Evolutionary conservation across 306 rosid genomes (phyloP).

Genomic region (Gleditsia sinensis): DNA sequence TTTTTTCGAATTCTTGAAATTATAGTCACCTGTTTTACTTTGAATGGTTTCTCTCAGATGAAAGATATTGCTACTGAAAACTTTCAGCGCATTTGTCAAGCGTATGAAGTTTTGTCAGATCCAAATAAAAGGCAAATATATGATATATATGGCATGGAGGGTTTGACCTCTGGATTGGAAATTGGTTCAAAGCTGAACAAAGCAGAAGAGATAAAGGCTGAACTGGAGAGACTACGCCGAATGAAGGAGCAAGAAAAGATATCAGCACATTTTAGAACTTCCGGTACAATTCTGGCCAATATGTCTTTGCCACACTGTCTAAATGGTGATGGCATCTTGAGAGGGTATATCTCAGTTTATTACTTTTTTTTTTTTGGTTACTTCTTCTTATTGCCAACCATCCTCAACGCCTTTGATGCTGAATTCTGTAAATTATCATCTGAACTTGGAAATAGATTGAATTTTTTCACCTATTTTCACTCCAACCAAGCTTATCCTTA

Average conservation of each 20-base stretch:
- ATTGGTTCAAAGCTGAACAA: conserved; percentile 74
- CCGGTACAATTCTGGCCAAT: conserved; percentile 75
- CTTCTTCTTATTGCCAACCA: background rate
- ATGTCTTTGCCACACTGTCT: conserved; percentile 77
- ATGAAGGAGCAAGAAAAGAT: conserved; percentile 67
- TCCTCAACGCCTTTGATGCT: background rate
- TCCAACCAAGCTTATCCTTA: background rate
- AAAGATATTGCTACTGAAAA: conserved; percentile 89
- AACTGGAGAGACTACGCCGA: conserved; percentile 67
- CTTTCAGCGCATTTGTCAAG: conserved; percentile 88
- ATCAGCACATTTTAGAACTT: conserved; percentile 67
- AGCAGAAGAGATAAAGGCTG: conserved; percentile 82
- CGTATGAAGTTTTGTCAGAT: conserved; percentile 86
- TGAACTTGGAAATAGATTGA: background rate
- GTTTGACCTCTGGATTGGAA: conserved; percentile 84
- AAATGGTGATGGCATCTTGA: conserved; percentile 67
- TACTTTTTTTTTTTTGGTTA: background rate
- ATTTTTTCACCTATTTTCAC: background rate
- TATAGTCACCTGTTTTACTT: conserved; percentile 1
- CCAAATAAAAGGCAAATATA: conserved; percentile 78
- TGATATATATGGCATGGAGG: conserved; percentile 97
- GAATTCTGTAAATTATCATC: background rate
- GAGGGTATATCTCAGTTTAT: conserved; percentile 64
- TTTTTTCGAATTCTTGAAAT: conserved; percentile 1
- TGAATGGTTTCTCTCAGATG: conserved; percentile 52